phyloP scores from a whole-genome alignment of 73 alveolate species.

The Tetrahymena elliotti region DNA sequence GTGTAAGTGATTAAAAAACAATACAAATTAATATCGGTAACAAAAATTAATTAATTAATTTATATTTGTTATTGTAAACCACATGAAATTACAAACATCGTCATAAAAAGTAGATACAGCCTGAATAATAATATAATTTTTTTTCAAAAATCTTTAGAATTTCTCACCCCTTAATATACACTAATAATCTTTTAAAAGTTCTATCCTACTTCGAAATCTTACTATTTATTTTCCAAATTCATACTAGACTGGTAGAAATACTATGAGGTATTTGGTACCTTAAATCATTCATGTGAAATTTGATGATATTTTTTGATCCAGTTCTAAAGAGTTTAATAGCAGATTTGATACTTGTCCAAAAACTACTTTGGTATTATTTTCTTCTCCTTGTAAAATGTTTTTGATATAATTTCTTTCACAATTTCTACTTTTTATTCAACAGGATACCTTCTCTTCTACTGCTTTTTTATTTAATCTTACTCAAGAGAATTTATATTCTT shows the following conservation, averaged over 20 bases:
- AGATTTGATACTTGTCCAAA: not conserved
- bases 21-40: not conserved
- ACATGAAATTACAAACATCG: not conserved
- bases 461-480: not conserved
- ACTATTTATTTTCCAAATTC: not conserved
- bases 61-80: not conserved
- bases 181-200: not conserved
- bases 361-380: not conserved
- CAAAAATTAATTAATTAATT: too few species aligned
- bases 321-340: not conserved
- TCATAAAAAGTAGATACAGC: not conserved
- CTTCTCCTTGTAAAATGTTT: not conserved
- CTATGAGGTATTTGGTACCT: not conserved
- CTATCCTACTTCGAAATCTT: not conserved
- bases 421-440: not conserved
- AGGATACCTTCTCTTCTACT: not conserved
- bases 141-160: too few species aligned
- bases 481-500: not conserved
- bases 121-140: not conserved
- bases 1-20: not conserved
- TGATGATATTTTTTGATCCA: not conserved
- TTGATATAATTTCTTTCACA: not conserved
- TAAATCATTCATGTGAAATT: not conserved
- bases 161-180: not conserved
- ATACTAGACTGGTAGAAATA: too few species aligned